phyloP scores from a whole-genome alignment of 345 rosid genomes.

The Linum lewisii region DNA sequence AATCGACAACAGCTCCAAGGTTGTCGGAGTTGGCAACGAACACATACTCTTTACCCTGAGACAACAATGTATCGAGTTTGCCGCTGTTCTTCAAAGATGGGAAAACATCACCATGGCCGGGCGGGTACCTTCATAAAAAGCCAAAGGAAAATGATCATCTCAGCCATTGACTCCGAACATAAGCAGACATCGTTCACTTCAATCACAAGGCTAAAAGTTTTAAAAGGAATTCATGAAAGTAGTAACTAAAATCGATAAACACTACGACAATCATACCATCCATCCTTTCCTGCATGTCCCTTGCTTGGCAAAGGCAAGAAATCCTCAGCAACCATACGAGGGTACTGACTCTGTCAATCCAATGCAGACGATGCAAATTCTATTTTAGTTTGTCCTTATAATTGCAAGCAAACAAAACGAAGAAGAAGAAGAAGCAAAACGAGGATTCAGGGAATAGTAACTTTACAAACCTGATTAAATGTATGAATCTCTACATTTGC shows the following conservation, averaged over 20 bases:
- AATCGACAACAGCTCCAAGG: constrained; percentile 87
- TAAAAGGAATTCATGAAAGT: too few relatives aligned
- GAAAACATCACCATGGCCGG: constrained; percentile 97
- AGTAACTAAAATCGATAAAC: not conserved
- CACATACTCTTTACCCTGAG: constrained; percentile 94
- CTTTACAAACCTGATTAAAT: constrained; percentile 72
- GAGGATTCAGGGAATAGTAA: constrained; percentile 1
- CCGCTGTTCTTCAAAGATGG: constrained; percentile 85
- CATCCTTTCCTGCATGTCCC: constrained; percentile 84
- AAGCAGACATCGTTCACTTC: not conserved
- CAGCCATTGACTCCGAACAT: not conserved
- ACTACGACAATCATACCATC: constrained; percentile 48
- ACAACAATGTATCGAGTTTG: constrained; percentile 69
- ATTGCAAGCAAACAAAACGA: not conserved
- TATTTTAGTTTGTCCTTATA: constrained; percentile 7
- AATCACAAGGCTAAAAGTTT: too few relatives aligned
- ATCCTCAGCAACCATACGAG: constrained; percentile 82
- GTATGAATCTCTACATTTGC: constrained; percentile 77
- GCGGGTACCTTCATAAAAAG: constrained; percentile 84
- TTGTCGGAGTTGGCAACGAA: constrained; percentile 91
- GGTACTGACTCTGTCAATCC: constrained; percentile 78
- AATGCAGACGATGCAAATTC: constrained; percentile 1
- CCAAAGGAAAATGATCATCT: not conserved
- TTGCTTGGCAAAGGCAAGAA: constrained; percentile 75
- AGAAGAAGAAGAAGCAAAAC: not conserved